phyloP scores from a whole-genome alignment of 495 filamentous ascomycete genomes.

The Niebla homalea region DNA sequence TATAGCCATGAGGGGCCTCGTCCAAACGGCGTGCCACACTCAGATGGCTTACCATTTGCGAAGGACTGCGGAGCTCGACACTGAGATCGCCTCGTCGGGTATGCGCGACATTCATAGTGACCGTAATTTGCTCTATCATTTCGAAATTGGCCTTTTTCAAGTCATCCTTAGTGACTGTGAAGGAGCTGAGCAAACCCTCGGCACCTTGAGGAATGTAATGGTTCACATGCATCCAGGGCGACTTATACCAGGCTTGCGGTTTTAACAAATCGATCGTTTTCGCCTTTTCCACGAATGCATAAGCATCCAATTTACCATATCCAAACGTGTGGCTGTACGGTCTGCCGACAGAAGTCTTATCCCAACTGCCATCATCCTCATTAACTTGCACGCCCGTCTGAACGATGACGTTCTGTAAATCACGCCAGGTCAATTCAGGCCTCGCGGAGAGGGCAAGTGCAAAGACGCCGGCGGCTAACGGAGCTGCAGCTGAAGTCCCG shows the following conservation, averaged over 20 bases:
- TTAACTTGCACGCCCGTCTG: constrained; percentile 73
- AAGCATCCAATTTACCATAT: constrained; percentile 88
- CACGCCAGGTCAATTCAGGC: constrained; percentile 84
- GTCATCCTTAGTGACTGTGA: constrained; percentile 64
- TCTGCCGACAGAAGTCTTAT: constrained; percentile 62
- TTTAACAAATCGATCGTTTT: constrained; percentile 81
- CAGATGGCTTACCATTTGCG: constrained; percentile 70
- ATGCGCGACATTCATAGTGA: constrained; percentile 93
- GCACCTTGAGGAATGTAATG: constrained; percentile 77
- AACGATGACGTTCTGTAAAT: constrained; percentile 83
- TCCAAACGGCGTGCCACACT: constrained; percentile 59
- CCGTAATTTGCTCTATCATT: constrained; percentile 81
- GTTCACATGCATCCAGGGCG: constrained; percentile 84
- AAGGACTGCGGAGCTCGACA: constrained; percentile 80
- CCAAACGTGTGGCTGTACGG: constrained; percentile 89
- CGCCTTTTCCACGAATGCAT: constrained; percentile 70
- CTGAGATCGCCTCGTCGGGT: constrained; percentile 78
- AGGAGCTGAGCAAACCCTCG: constrained; percentile 61
- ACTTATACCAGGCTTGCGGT: constrained; percentile 91
- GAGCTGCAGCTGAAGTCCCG: constrained; percentile 93
- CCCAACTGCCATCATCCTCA: constrained; percentile 61
- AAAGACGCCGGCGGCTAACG: constrained; percentile 78
- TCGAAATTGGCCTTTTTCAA: constrained; percentile 71
- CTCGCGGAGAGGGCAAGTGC: constrained; percentile 82
- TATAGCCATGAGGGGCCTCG: constrained; percentile 53